Base-by-base conservation (phyloP, 768 basidiomycete species). In the Gautieria morchelliformis region DNA sequence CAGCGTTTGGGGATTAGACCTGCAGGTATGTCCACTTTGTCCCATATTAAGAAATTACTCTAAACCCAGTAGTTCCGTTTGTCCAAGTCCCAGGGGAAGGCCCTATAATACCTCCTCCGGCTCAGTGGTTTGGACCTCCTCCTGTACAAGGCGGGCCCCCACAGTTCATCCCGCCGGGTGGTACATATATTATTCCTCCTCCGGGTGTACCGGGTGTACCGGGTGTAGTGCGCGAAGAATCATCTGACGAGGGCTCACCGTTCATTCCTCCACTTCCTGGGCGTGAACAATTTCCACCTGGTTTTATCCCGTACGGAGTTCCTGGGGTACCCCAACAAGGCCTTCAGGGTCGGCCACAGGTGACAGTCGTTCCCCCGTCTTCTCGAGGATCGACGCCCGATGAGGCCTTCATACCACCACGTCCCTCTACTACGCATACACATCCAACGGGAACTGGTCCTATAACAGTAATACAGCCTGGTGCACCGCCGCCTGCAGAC, bases 1-100 rank as follows among this genome's bases (percentile, higher is more conserved):
- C 73, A 47, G 10, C 35, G 48, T 19, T 33, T 70, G 39, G 67
- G 68, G 44, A 64, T 76, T 53, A 70, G 70, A 37, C 60, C 65
- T 22, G 68, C 67, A 62, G 72, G 75, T 76, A 62, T 59, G 72
- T 59, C 12, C 15, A 17, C 51, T 45, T 19, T 50, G 37, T 48
- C 35, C 19, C 46, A 1, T 39, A 37, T 30, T 1, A 24, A 24
- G 27, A 11, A 1, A 11, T 17, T 5, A 6, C 11, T 27, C 15
- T 17, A 10, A 30, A 11, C 11, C 15, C 24, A 17, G 48, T 49
- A 49, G 53, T 55, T 46, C 53, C 53, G 15, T 15, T 45, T 19
- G 47, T 27, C 19, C 56, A 54, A 14, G 45, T 42, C 30, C 52
- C 58, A n/a, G 19, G 46, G 5, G 32, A 42, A 11, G 24, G 20